A percentile compares a stretch with the other conserved stretches of the same genome.
Evolutionary conservation across 345 rosid genomes (phyloP).

Genomic region (Pseudoturritis turrita): DNA sequence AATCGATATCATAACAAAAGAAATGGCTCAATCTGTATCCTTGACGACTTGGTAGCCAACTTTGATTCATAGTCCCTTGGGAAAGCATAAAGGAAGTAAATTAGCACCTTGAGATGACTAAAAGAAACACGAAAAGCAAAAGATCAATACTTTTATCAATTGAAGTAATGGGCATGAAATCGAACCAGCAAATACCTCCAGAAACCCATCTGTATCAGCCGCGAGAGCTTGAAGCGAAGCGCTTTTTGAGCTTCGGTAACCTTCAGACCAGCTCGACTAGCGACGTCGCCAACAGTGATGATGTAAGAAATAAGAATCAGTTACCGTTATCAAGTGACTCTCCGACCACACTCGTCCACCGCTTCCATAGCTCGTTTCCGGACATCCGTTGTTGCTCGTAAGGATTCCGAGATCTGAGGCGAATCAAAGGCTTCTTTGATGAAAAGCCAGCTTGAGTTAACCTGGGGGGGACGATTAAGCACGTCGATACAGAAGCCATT

Average conservation of each 20-base stretch:
- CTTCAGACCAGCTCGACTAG: slow-evolving; percentile 74
- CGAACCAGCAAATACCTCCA: slow-evolving; percentile 57
- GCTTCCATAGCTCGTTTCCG: slow-evolving; percentile 89
- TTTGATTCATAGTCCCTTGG: slow-evolving; percentile 74
- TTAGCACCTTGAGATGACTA: neutral
- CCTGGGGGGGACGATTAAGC: slow-evolving; percentile 44
- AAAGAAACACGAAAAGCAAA: neutral
- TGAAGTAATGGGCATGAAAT: neutral
- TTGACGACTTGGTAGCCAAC: slow-evolving; percentile 80
- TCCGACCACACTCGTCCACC: slow-evolving; percentile 63
- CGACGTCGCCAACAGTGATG: slow-evolving; percentile 88
- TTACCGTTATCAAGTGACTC: too few species aligned
- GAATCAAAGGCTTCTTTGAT: slow-evolving; percentile 24
- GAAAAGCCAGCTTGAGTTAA: slow-evolving; percentile 8
- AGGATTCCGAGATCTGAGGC: slow-evolving; percentile 55
- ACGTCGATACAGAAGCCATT: slow-evolving; percentile 62
- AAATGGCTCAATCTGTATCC: slow-evolving; percentile 75
- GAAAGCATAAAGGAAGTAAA: slow-evolving; percentile 54
- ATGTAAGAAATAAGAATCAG: too few species aligned
- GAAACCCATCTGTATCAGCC: slow-evolving; percentile 85
- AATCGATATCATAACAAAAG: slow-evolving; percentile 7
- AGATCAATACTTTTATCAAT: slow-evolving; percentile 1
- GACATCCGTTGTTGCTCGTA: slow-evolving; percentile 82
- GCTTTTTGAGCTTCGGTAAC: slow-evolving; percentile 81
- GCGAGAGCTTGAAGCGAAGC: slow-evolving; percentile 93